These are phyloP conservation scores for Thozetella sp. DNA, from an alignment of 495 filamentous ascomycete species.

Conservation along the genomic window DNA sequence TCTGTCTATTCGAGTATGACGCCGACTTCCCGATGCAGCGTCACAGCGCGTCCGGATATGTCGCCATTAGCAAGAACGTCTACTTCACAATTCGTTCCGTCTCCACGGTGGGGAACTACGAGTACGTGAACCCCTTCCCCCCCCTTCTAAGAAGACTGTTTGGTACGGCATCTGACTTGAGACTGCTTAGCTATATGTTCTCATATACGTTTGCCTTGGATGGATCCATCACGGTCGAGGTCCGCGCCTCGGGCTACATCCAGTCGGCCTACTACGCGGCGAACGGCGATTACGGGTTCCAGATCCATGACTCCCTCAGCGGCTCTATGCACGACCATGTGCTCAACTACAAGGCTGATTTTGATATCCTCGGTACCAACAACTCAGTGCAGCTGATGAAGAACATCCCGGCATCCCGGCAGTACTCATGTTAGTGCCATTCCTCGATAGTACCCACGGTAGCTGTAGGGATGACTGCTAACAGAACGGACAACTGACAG, in stretches of 20 bases:
- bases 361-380: constrained; percentile 50
- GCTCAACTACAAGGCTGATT: constrained; percentile 59
- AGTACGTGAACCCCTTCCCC: constrained; percentile 24
- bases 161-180: not conserved
- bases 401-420: constrained; percentile 32
- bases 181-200: constrained; percentile 18
- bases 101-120: constrained; percentile 53
- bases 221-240: constrained; percentile 53
- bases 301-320: constrained; percentile 51
- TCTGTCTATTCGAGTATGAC: constrained; percentile 53
- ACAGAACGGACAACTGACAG: too few relatives aligned
- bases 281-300: constrained; percentile 59
- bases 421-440: constrained; percentile 48
- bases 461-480: too few relatives aligned
- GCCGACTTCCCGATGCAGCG: constrained; percentile 45
- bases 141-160: constrained; percentile 26
- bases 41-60: constrained; percentile 33
- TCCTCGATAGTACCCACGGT: too few relatives aligned
- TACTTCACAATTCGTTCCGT: constrained; percentile 44
- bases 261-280: constrained; percentile 50
- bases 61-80: constrained; percentile 44
- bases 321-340: constrained; percentile 65
- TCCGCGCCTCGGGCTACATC: constrained; percentile 59
- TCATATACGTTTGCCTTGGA: constrained; percentile 50
- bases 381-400: constrained; percentile 49